Percentiles rank a stretch among this genome's conserved stretches.
These are phyloP conservation scores for Fomitopsis schrenkii DNA, from an alignment of 1,284 basidiomycete species.

Conservation along the genomic window DNA sequence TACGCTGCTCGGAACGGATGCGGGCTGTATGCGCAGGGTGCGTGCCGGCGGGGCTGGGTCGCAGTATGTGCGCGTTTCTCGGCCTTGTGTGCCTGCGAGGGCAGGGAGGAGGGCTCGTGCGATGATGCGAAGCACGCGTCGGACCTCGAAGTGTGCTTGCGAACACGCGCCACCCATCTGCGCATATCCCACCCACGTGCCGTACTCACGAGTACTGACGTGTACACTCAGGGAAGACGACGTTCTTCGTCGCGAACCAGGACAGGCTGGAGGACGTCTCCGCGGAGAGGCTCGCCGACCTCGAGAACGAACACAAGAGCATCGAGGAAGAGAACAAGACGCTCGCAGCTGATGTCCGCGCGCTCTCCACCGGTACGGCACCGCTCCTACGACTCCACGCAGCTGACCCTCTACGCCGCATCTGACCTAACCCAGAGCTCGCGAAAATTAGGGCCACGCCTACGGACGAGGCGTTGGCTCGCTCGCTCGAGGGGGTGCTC, in stretches of 20 bases:
- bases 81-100: background rate
- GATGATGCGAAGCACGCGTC: too few species aligned
- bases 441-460: constrained; percentile 56
- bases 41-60: too few species aligned
- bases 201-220: background rate
- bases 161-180: background rate
- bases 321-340: constrained; percentile 60
- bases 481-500: constrained; percentile 40
- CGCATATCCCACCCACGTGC: background rate
- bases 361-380: constrained; percentile 42
- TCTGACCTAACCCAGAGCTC: constrained; percentile 39
- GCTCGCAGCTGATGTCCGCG: constrained; percentile 47
- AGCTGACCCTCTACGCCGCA: constrained; percentile 22
- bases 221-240: constrained; percentile 65
- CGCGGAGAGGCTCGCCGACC: constrained; percentile 48
- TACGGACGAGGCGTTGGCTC: constrained; percentile 62
- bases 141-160: too few species aligned
- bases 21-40: too few species aligned
- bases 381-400: too few species aligned
- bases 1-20: background rate
- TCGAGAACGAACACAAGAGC: constrained; percentile 51
- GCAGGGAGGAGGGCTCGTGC: background rate
- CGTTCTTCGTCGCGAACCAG: constrained; percentile 79
- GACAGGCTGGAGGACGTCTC: constrained; percentile 58
- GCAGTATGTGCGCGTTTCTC: background rate